Conservation (phyloP, 2,329 filamentous ascomycete genomes). For the Waltergamsia citrina region DNA sequence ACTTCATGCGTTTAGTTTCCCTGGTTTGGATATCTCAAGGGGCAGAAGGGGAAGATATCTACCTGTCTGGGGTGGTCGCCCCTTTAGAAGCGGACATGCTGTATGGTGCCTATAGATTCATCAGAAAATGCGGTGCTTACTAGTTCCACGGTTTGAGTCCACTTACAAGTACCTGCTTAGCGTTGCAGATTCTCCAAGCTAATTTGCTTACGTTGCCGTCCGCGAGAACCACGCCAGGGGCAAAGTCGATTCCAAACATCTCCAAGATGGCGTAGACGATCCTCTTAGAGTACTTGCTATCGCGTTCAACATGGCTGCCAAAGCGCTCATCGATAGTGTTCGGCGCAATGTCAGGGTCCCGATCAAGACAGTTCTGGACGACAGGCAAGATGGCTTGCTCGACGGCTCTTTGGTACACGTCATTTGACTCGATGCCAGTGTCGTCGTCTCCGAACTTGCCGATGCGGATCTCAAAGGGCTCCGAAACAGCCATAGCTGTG, state of each 20-base stretch:
- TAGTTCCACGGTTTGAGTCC: conserved; percentile 4
- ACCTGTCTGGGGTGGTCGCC: conserved; percentile 45
- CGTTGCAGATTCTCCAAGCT: conserved; percentile 90
- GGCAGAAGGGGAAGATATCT: no score
- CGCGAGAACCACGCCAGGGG: conserved; percentile 81
- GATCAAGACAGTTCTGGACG: conserved; percentile 86
- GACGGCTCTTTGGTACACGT: conserved; percentile 57
- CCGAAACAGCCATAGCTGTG: conserved; percentile 86
- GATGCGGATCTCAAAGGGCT: conserved; percentile 86
- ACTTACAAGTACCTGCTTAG: conserved; percentile 86
- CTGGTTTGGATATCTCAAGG: no score
- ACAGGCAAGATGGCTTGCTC: conserved; percentile 73
- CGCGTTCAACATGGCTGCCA: conserved; percentile 73
- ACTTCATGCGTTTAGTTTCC: no score
- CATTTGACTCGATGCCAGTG: conserved; percentile 46
- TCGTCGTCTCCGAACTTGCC: conserved; percentile 71
- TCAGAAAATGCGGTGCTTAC: not conserved
- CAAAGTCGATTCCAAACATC: conserved; percentile 96
- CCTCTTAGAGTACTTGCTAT: conserved; percentile 79
- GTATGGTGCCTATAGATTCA: conserved; percentile 52
- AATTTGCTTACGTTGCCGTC: conserved; percentile 87
- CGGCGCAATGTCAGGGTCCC: conserved; percentile 84
- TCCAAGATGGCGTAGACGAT: conserved; percentile 92
- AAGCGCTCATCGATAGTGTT: conserved; percentile 71
- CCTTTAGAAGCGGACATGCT: conserved; percentile 60